These are phyloP conservation scores for Phoenix dactylifera DNA, from an alignment of 176 grass and related monocot genomes.

Conservation along the genomic window DNA sequence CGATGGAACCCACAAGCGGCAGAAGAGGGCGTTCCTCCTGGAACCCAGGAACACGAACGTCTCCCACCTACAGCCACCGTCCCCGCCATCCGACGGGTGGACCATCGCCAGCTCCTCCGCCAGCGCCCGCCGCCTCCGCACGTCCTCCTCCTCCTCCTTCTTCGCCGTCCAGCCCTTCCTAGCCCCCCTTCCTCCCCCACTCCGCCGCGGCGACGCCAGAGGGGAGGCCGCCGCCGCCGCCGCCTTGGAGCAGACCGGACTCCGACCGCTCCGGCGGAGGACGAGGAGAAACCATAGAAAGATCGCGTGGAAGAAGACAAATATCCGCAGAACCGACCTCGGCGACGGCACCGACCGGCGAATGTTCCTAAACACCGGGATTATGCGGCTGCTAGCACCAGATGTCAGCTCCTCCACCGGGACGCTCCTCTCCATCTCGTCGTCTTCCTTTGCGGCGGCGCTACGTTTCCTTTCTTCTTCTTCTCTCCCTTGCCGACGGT, in stretches of 20 bases:
- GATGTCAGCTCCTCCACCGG: slow-evolving; percentile 64
- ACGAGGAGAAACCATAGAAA: slow-evolving; percentile 73
- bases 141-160: slow-evolving; percentile 40
- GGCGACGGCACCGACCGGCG: slow-evolving; percentile 57
- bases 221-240: neutral
- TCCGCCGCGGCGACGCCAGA: neutral
- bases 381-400: slow-evolving; percentile 82
- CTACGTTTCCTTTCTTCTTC: no score
- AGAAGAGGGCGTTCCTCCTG: slow-evolving; percentile 75
- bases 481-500: no score
- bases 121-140: slow-evolving; percentile 22
- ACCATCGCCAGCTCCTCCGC: slow-evolving; percentile 30
- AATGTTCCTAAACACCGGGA: slow-evolving; percentile 50
- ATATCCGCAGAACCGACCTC: slow-evolving; percentile 43
- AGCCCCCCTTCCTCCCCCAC: neutral
- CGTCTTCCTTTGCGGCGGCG: neutral
- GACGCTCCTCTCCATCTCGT: neutral
- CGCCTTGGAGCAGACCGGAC: neutral
- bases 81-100: slow-evolving; percentile 6
- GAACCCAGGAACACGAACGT: slow-evolving; percentile 54
- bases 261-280: slow-evolving; percentile 18
- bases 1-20: slow-evolving; percentile 58
- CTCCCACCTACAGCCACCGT: slow-evolving; percentile 9
- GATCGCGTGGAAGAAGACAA: slow-evolving; percentile 63
- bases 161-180: slow-evolving; percentile 13